Evolutionary conservation across 257 asterid genomes (phyloP).

Genomic region (Ophiorrhiza pumila): DNA sequence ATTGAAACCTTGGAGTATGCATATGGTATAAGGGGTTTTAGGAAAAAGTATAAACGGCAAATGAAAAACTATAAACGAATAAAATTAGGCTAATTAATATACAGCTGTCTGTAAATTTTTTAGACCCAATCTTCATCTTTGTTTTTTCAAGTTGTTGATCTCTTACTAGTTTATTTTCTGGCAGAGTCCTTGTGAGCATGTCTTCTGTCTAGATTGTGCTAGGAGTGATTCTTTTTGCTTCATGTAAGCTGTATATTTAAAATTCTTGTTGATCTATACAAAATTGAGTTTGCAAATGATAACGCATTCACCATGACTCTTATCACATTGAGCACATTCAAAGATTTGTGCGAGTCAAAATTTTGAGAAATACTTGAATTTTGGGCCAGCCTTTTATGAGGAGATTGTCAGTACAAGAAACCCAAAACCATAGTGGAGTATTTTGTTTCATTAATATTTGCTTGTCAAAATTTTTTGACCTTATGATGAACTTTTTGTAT

Average conservation of each 20-base stretch:
- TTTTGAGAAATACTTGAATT: neutral
- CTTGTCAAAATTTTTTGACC: neutral
- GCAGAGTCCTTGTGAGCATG: constrained; percentile 99
- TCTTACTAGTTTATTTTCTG: constrained; percentile 23
- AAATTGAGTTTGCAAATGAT: neutral
- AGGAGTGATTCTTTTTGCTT: constrained; percentile 89
- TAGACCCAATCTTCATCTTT: neutral
- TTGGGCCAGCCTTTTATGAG: neutral
- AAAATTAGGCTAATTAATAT: too few species aligned
- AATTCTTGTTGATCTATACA: constrained; percentile 1
- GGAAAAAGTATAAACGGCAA: too few species aligned
- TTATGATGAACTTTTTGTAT: neutral
- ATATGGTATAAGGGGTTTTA: too few species aligned
- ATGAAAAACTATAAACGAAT: too few species aligned
- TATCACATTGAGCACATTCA: neutral
- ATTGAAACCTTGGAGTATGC: too few species aligned
- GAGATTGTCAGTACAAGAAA: neutral
- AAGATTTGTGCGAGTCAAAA: neutral
- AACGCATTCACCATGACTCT: neutral
- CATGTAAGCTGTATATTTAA: constrained; percentile 58
- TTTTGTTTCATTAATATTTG: neutral
- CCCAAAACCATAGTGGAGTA: neutral
- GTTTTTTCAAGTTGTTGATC: constrained; percentile 6
- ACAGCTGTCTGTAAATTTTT: neutral
- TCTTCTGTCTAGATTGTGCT: constrained; percentile 93